These are phyloP conservation scores for Ceratobasidium sp. DNA, from an alignment of 1,284 basidiomycete species.

Conservation along the genomic window DNA sequence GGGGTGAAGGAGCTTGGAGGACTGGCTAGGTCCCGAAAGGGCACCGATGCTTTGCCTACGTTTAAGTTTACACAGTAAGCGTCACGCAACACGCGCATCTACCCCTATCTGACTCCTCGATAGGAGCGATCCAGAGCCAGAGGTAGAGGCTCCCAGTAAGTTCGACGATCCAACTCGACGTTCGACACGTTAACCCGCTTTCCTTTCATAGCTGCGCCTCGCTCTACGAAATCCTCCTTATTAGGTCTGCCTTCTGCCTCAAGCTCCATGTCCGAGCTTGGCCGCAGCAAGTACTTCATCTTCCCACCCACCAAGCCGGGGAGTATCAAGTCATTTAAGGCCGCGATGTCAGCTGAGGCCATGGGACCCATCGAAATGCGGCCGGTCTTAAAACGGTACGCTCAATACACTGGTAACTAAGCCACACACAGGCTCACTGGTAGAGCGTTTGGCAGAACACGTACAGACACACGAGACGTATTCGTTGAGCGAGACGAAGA, in stretches of 20 bases:
- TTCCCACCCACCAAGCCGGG: conserved; percentile 22
- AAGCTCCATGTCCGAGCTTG: conserved; percentile 35
- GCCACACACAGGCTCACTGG: not conserved
- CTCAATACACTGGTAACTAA: not conserved
- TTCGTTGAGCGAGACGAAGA: conserved; percentile 40
- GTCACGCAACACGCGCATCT: not conserved
- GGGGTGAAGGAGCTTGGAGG: conserved; percentile 42
- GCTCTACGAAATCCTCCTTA: conserved; percentile 19
- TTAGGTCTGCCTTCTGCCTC: conserved; percentile 39
- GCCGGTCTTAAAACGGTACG: conserved; percentile 36
- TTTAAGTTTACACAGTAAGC: conserved; percentile 44
- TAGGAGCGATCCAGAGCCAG: conserved; percentile 44
- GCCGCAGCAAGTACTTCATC: conserved; percentile 29
- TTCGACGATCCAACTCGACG: not conserved
- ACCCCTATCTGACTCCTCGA: not conserved
- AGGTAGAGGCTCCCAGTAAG: conserved; percentile 14
- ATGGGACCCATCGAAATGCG: conserved; percentile 8
- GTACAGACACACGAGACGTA: conserved; percentile 29
- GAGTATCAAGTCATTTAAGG: conserved; percentile 41
- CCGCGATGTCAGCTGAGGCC: conserved; percentile 9
- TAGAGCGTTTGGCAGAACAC: conserved; percentile 9
- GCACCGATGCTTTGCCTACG: conserved; percentile 33
- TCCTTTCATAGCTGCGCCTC: conserved; percentile 17
- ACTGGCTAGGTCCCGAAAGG: conserved; percentile 36
- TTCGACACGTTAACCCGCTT: not conserved